phyloP scores from a whole-genome alignment of 345 rosid genomes.

The Adansonia digitata region DNA sequence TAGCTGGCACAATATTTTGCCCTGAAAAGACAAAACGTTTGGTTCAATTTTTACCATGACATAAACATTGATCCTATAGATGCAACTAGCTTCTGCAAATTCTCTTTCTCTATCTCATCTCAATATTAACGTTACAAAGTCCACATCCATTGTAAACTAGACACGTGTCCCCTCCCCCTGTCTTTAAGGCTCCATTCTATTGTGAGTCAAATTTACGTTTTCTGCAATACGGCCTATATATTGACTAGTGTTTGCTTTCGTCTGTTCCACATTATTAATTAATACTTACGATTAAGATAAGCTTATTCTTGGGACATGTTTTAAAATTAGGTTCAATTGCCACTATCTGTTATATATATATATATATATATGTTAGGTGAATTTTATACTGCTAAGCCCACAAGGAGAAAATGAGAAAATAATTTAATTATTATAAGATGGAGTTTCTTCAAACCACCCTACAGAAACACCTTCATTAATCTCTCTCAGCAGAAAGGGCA shows the following conservation, averaged over 20 bases:
- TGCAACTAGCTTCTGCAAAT: neutral
- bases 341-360: too few relatives aligned
- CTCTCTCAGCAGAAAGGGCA: constrained; percentile 59
- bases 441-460: neutral
- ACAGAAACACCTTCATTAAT: constrained; percentile 53
- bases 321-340: neutral
- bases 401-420: too few relatives aligned
- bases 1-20: too few relatives aligned
- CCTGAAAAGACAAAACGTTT: too few relatives aligned
- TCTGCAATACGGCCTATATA: neutral
- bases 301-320: neutral
- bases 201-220: neutral
- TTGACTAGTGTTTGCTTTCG: neutral
- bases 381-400: too few relatives aligned
- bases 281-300: neutral
- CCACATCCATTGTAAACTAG: constrained; percentile 9
- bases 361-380: too few relatives aligned
- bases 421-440: too few relatives aligned
- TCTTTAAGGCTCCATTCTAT: constrained; percentile 18
- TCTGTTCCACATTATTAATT: neutral
- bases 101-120: constrained; percentile 8
- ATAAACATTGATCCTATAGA: constrained; percentile 18
- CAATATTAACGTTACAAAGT: constrained; percentile 21
- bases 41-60: neutral
- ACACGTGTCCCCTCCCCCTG: constrained; percentile 39